phyloP scores from a whole-genome alignment of 2,329 filamentous ascomycete genomes.

The Microcyclospora pomicola region DNA sequence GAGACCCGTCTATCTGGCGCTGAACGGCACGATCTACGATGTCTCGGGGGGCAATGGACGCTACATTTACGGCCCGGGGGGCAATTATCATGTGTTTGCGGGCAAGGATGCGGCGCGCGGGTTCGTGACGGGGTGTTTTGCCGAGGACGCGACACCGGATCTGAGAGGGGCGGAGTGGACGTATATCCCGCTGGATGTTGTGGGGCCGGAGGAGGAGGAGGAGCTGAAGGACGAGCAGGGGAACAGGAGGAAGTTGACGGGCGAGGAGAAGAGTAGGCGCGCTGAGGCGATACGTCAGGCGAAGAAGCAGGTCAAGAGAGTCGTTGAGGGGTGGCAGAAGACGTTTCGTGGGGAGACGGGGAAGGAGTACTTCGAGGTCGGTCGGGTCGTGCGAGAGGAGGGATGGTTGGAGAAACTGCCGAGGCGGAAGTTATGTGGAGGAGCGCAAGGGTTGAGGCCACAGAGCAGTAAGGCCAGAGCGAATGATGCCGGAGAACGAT shows the following conservation, averaged over 20 bases:
- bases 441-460: slow-evolving; percentile 54
- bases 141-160: slow-evolving; percentile 70
- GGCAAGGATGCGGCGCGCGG: slow-evolving; percentile 76
- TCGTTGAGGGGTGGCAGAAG: slow-evolving; percentile 65
- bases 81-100: slow-evolving; percentile 74
- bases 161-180: slow-evolving; percentile 77
- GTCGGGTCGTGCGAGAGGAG: slow-evolving; percentile 51
- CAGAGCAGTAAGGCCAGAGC: slow-evolving; percentile 44
- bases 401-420: slow-evolving; percentile 47
- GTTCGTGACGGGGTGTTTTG: slow-evolving; percentile 88
- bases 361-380: slow-evolving; percentile 70
- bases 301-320: slow-evolving; percentile 47
- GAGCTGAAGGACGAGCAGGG: slow-evolving; percentile 10
- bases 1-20: slow-evolving; percentile 76
- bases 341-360: slow-evolving; percentile 56
- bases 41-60: slow-evolving; percentile 47
- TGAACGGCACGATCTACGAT: slow-evolving; percentile 80
- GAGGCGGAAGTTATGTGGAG: slow-evolving; percentile 26
- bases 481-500: slow-evolving; percentile 9
- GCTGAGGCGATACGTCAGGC: slow-evolving; percentile 54
- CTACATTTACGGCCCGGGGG: slow-evolving; percentile 49
- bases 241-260: slow-evolving; percentile 11
- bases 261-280: slow-evolving; percentile 25
- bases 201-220: slow-evolving; percentile 13
- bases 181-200: slow-evolving; percentile 51